phyloP scores from a whole-genome alignment of 495 filamentous ascomycete genomes.

The Aspergillus carlsbadensis region DNA sequence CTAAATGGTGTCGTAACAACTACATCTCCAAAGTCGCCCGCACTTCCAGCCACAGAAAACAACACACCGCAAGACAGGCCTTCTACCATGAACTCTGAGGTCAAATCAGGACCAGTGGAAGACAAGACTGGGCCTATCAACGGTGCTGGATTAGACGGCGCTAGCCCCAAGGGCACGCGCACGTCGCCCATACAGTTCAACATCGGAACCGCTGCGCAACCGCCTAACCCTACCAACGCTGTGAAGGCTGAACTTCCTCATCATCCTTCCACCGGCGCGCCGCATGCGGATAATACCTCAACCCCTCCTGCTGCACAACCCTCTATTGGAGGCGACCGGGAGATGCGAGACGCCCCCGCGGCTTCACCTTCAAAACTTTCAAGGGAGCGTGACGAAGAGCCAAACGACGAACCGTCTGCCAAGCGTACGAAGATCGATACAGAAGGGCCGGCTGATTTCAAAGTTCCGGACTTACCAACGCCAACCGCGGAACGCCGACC shows the following conservation, averaged over 20 bases:
- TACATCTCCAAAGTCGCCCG: slow-evolving; percentile 38
- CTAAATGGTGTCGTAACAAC: slow-evolving; percentile 32
- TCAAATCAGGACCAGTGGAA: slow-evolving; percentile 7
- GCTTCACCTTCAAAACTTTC: slow-evolving; percentile 56
- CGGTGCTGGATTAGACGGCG: slow-evolving; percentile 8
- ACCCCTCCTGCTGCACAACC: slow-evolving; percentile 17
- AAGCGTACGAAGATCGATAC: slow-evolving; percentile 72
- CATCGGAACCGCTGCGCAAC: slow-evolving; percentile 8
- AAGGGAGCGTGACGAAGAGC: slow-evolving; percentile 69
- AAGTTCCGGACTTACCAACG: slow-evolving; percentile 35
- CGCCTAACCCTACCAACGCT: slow-evolving; percentile 9
- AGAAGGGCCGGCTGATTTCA: slow-evolving; percentile 34
- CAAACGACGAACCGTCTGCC: slow-evolving; percentile 68
- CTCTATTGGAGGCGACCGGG: slow-evolving; percentile 32
- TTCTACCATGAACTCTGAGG: slow-evolving; percentile 14
- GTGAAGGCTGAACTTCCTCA: slow-evolving; percentile 38
- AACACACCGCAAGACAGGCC: slow-evolving; percentile 13
- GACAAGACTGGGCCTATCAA: slow-evolving; percentile 4
- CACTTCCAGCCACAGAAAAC: slow-evolving; percentile 14
- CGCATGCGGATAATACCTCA: slow-evolving; percentile 6
- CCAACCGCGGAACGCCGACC: slow-evolving; percentile 25
- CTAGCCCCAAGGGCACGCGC: slow-evolving; percentile 23
- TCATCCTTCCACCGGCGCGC: slow-evolving; percentile 25
- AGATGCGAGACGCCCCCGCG: slow-evolving; percentile 41
- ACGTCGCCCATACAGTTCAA: slow-evolving; percentile 9